Base-by-base conservation (phyloP, 2,329 filamentous ascomycete species). In the Gaeumannomyces tritici region DNA sequence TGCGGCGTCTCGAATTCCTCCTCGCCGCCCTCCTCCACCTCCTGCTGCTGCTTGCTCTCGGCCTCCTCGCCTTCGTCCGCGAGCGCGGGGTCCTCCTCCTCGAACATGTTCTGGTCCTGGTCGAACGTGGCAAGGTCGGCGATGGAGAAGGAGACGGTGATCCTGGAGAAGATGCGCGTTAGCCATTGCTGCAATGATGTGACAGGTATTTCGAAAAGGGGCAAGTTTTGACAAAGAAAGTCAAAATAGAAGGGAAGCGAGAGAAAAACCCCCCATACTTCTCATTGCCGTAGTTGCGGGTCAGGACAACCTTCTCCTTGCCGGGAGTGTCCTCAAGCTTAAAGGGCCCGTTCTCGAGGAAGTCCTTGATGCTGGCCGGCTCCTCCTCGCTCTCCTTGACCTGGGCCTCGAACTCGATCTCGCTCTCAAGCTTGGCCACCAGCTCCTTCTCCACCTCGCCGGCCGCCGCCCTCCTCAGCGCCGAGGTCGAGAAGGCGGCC, bases 271-370 rank as follows among this genome's bases (percentile, higher is more conserved):
- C n/a, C n/a, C n/a, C 87, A 76, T 77, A 95, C 91, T 88, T 91
- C 81, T 99, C 95, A 66, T 96, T 88, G 70, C 89, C 90, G 71
- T 90, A 93, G 67, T 84, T 88, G 71, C 93, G 89, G 65, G 86
- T 89, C 67, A 99, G 83, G 71, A 89, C 82, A 68, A 99, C 90
- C 69, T 96, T 91, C 79, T 98, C 90, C 75, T 91, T 84, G 65
- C 95, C 95, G 31, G 88, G 82, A 35, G 82, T 85, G 76, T 99
- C 95, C 71, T 90, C 81, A 65, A 95, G 83, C 82, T 93, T 82
- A 76, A 92, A 99, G 55, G 88, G 84, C 72, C 88, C 88, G 78
- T 91, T 93, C 72, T 93, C 87, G 59, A 97, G 78, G 77, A 96
- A 97, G 74, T 95, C 90, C 78, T 91, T 88, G 75, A 97, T 84